Base-by-base conservation (phyloP, 331 rosid genomes). In the Spiraea crenata region DNA sequence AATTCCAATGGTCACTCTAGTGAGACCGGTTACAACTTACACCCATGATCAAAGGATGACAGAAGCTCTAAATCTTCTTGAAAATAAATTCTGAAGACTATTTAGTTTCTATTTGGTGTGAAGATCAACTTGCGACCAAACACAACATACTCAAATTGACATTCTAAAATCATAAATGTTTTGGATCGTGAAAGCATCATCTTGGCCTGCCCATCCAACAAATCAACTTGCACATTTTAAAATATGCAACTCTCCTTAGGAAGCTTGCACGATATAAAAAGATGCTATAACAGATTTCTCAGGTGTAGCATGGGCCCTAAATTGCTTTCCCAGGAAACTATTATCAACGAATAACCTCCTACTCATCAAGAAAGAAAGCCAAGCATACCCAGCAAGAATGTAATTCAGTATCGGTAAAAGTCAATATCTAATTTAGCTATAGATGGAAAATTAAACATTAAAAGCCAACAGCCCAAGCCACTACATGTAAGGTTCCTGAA, bases 401-500 rank as follows among this genome's bases (percentile, higher is more conserved):
- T 35, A 45, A 35, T 50, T 67, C 60, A 58, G 50, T 47, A 34
- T 35, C 11, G n/a, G 34, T 67, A 50, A 67, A 11, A 35, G 13
- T 7, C 14, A 10, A 48, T 52, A 61, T n/a, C 2, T 20, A 15
- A 41, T 11, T 19, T 40, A 56, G 7, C 5, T 6, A 17, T 5
- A 38, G 45, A 38, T 16, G 39, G 39, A 56, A 1, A 47, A 11
- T 25, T 44, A 57, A 19, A 45, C 60, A 56, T 48, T 56, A 40
- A 54, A 17, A 42, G 38, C 35, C 20, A 41, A 52, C 41, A 37
- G 38, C 46, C 8, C 57, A 40, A 73, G 35, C 67, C 60, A 56
- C 16, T 50, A n/a, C 39, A 14, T n/a, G 52, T 73, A 67, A 54
- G 15, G 56, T 19, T 69, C 57, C 55, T 9, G 69, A 58, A 83